These are phyloP conservation scores for Penicillium brevicompactum DNA, from an alignment of 2,329 filamentous ascomycete genomes.

Conservation along the genomic window DNA sequence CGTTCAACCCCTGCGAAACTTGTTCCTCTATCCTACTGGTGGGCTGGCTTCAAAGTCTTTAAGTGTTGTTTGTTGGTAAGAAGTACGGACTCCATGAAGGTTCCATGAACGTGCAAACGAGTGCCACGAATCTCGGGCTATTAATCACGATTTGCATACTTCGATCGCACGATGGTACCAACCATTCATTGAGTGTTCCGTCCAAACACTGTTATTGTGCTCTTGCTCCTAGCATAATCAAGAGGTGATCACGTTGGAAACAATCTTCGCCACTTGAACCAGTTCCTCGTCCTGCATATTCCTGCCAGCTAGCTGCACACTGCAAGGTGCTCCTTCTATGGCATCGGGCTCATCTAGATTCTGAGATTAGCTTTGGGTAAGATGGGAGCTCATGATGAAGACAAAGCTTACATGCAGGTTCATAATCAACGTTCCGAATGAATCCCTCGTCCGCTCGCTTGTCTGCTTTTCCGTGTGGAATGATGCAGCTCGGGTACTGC, in stretches of 20 bases:
- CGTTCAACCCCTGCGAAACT: neutral
- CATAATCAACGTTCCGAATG: constrained; percentile 17
- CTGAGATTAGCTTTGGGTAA: neutral
- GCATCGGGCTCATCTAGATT: constrained; percentile 1
- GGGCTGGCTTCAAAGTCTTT: too few relatives aligned
- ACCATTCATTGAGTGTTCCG: too few relatives aligned
- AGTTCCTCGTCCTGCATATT: constrained; percentile 4
- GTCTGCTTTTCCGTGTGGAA: constrained; percentile 48
- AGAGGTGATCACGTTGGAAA: neutral
- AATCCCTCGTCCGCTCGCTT: constrained; percentile 39
- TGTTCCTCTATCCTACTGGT: too few relatives aligned
- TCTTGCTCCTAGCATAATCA: neutral
- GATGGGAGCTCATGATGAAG: too few relatives aligned
- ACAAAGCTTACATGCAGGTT: constrained; percentile 14
- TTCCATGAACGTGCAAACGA: neutral
- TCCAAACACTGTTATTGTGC: neutral
- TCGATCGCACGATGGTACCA: too few relatives aligned
- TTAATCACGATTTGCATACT: too few relatives aligned
- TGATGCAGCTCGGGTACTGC: constrained; percentile 52
- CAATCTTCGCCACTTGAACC: neutral
- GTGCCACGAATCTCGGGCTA: neutral
- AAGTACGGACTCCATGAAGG: too few relatives aligned
- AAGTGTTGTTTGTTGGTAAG: too few relatives aligned
- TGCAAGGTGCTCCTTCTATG: constrained; percentile 1
- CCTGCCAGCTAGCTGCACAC: neutral